Evolutionary conservation across 2,329 filamentous ascomycete genomes (phyloP).

Genomic region (Monosporascus sp.): DNA sequence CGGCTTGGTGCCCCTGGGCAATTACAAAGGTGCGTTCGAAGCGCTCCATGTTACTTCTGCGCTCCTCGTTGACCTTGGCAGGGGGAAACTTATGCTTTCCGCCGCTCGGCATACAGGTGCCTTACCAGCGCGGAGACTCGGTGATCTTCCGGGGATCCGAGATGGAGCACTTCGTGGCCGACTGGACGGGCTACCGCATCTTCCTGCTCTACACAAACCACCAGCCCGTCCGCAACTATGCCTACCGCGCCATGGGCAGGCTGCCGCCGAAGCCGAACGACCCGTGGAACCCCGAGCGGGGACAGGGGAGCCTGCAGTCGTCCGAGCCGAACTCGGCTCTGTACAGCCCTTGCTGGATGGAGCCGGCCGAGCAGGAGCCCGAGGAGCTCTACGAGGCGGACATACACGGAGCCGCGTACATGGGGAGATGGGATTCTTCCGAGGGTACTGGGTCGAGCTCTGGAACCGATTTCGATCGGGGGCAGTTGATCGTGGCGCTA

Average conservation of each 20-base stretch:
- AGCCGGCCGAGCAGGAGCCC: not conserved
- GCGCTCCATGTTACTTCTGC: not conserved
- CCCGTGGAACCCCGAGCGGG: constrained; percentile 1
- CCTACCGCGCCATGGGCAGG: constrained; percentile 5
- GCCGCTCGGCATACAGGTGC: constrained; percentile 5
- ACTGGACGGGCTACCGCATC: constrained; percentile 9
- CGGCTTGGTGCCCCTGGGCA: constrained; percentile 6
- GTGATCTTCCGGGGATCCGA: constrained; percentile 8
- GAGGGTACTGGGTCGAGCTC: not conserved
- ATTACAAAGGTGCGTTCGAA: constrained; percentile 5
- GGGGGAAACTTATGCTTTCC: constrained; percentile 10
- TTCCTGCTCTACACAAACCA: constrained; percentile 11
- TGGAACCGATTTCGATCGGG: not conserved
- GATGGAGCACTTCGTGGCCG: constrained; percentile 10
- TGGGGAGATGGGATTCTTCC: not conserved
- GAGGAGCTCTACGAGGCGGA: constrained; percentile 1
- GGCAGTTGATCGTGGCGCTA: not conserved
- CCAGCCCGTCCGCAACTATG: constrained; percentile 9
- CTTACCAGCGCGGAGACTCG: constrained; percentile 4
- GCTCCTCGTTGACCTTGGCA: not conserved
- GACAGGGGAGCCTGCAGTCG: not conserved
- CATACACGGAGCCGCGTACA: not conserved
- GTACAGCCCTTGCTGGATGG: not conserved
- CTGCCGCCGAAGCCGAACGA: constrained; percentile 7
- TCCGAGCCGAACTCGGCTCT: not conserved